phyloP scores from a whole-genome alignment of 2,329 filamentous ascomycete species.

The Fusarium sp. region DNA sequence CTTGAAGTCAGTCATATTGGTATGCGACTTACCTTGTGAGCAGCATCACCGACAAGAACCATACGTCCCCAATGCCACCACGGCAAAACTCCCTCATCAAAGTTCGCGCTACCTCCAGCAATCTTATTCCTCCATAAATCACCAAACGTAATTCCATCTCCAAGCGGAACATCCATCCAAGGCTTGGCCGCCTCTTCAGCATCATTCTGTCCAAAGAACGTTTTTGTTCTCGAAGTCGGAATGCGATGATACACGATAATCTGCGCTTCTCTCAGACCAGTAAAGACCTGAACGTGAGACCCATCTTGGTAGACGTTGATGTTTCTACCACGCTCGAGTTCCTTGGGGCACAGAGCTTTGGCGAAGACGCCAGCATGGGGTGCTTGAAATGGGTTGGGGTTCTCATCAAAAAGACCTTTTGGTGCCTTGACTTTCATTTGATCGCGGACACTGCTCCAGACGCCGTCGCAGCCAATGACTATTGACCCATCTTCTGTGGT shows the following conservation, averaged over 20 bases:
- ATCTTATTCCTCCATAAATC: slow-evolving; percentile 15
- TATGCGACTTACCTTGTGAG: background rate
- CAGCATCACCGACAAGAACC: slow-evolving; percentile 22
- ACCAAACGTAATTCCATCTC: slow-evolving; percentile 5
- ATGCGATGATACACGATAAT: slow-evolving; percentile 16
- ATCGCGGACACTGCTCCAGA: slow-evolving; percentile 22
- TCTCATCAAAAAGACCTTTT: slow-evolving; percentile 16
- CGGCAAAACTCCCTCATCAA: slow-evolving; percentile 13
- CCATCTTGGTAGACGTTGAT: slow-evolving; percentile 16
- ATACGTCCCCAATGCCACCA: slow-evolving; percentile 29
- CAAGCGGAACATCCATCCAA: slow-evolving; percentile 12
- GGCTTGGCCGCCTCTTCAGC: slow-evolving; percentile 11
- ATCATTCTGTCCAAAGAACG: slow-evolving; percentile 16
- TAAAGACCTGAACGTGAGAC: slow-evolving; percentile 22
- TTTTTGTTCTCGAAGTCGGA: slow-evolving; percentile 1
- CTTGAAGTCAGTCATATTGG: fast-evolving
- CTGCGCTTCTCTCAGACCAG: slow-evolving; percentile 1
- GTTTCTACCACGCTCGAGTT: background rate
- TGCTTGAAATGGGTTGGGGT: slow-evolving; percentile 9
- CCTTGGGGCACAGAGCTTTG: background rate
- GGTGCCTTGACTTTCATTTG: slow-evolving; percentile 10
- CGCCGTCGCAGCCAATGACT: background rate
- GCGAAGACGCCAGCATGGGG: slow-evolving; percentile 8
- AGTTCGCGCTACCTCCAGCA: slow-evolving; percentile 21
- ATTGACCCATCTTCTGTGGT: slow-evolving; percentile 9